Evolutionary conservation across 2,329 filamentous ascomycete species (phyloP), one percentile per base, ranked within the genome.

Genomic region (Furcasterigmium sp.): DNA sequence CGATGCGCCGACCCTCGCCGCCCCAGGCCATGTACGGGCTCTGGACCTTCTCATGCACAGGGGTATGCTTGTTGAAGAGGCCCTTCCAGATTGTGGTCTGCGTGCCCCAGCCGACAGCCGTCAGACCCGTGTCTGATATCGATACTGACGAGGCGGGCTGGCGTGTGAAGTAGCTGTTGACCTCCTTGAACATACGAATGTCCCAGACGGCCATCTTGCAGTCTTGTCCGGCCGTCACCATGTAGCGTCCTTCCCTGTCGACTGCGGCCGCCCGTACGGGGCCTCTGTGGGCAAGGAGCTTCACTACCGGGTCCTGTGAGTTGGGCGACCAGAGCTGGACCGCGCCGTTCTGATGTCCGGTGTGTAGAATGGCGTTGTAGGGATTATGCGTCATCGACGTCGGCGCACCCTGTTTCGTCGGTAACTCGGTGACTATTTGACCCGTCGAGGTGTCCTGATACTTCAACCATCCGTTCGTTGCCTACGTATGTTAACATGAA

Each of bases 271-370:
- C 84, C 43, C 91, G 82, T 4, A 98, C 90, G 1, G 93, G 93
- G 5, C 93, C 93, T 45, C 81, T 79, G 65, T 98, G 91, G 13
- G 89, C 87, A 29, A 96, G 76, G 29, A 97, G 78, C 64, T 96
- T 97, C 39, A 96, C 91, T 8, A 96, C 75, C 0, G 93, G 86
- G 0, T 88, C 86, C 43, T 83, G 78, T 20, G 83, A 85, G 64
- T 95, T 98, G 3, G 93, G 93, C 3, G 91, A 96, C 93, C 93
- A 98, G 36, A 98, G 70, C 3, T 89, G 93, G 28, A 98, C 90
- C 3, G 88, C 87, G 45, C 93, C 93, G 58, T 97, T 97, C 59
- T 95, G 90, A 59, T 97, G 91, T 9, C 93, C 93, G 48, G 91
- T 81, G 56, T 97, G 90, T 39, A 96, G 72, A 45, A 98, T 84